Conservation (phyloP, 805 yeast species). For the Kluyveromyces aestuarii region DNA sequence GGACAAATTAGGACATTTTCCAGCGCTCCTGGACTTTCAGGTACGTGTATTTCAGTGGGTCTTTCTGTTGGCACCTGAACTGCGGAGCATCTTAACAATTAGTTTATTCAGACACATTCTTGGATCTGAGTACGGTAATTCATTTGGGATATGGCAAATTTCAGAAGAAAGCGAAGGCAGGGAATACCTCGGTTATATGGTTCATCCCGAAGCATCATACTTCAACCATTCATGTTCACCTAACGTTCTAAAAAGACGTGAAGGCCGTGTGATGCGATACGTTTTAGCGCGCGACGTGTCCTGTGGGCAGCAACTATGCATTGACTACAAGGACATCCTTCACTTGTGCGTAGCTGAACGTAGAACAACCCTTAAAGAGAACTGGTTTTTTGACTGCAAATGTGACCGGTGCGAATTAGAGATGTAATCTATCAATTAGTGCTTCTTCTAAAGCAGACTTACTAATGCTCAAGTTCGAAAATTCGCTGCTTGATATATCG, state of each 20-base stretch:
- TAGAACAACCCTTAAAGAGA: constrained; percentile 33
- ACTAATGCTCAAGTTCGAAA: constrained; percentile 31
- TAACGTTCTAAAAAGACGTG: constrained; percentile 40
- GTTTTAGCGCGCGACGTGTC: constrained; percentile 32
- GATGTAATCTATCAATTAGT: constrained; percentile 28
- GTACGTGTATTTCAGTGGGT: constrained; percentile 40
- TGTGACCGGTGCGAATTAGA: constrained; percentile 38
- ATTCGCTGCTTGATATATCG: constrained; percentile 20
- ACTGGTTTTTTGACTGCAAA: constrained; percentile 53
- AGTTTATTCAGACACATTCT: constrained; percentile 36
- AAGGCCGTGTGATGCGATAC: constrained; percentile 31
- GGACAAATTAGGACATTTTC: constrained; percentile 37
- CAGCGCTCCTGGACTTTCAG: constrained; percentile 40
- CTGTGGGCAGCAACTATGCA: constrained; percentile 44
- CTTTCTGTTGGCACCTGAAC: constrained; percentile 28
- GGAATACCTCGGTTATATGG: constrained; percentile 51
- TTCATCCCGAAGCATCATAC: constrained; percentile 55
- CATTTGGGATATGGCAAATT: constrained; percentile 60
- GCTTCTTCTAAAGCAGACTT: constrained; percentile 37
- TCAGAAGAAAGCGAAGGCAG: constrained; percentile 33
- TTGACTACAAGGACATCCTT: constrained; percentile 44
- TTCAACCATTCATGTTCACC: constrained; percentile 62
- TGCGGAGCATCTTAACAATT: constrained; percentile 32
- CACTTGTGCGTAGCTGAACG: constrained; percentile 29
- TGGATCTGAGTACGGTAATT: constrained; percentile 57